These are phyloP conservation scores for Penicillium simplicissimum DNA, from an alignment of 495 filamentous ascomycete genomes.

Conservation along the genomic window DNA sequence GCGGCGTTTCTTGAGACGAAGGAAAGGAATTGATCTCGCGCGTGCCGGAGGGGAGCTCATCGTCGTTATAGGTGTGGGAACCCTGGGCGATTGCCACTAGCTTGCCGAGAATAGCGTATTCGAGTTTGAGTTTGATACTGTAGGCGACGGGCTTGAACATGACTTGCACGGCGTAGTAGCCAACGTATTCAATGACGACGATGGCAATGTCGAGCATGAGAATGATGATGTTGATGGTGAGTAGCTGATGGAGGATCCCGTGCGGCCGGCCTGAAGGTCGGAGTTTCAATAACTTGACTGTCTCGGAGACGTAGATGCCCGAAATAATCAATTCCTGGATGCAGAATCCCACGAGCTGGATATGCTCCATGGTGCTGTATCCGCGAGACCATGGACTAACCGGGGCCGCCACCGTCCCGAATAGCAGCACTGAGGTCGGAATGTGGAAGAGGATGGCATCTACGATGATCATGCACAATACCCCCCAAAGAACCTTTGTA, in stretches of 20 bases:
- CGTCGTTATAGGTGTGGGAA: neutral
- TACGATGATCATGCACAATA: conserved; percentile 46
- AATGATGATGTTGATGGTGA: conserved; percentile 51
- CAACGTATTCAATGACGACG: conserved; percentile 48
- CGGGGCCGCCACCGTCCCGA: conserved; percentile 33
- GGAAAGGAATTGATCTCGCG: conserved; percentile 20
- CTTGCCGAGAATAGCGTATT: conserved; percentile 54
- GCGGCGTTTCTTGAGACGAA: conserved; percentile 5
- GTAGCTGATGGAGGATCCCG: conserved; percentile 45
- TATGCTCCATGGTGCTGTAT: conserved; percentile 53
- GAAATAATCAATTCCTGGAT: conserved; percentile 59
- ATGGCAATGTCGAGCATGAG: conserved; percentile 51
- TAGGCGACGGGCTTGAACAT: conserved; percentile 53
- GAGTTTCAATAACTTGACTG: conserved; percentile 44
- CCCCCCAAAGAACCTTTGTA: conserved; percentile 33
- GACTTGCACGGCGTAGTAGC: conserved; percentile 49
- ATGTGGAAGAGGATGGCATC: conserved; percentile 46
- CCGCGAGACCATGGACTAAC: conserved; percentile 33
- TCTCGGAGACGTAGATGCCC: conserved; percentile 56
- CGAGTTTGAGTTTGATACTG: conserved; percentile 55
- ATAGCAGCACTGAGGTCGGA: conserved; percentile 45
- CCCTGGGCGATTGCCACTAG: conserved; percentile 41
- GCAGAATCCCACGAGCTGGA: conserved; percentile 55
- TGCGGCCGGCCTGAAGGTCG: conserved; percentile 28
- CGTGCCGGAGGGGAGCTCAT: conserved; percentile 19